Base-by-base conservation (phyloP, 345 rosid species). In the Cardamine resedifolia region DNA sequence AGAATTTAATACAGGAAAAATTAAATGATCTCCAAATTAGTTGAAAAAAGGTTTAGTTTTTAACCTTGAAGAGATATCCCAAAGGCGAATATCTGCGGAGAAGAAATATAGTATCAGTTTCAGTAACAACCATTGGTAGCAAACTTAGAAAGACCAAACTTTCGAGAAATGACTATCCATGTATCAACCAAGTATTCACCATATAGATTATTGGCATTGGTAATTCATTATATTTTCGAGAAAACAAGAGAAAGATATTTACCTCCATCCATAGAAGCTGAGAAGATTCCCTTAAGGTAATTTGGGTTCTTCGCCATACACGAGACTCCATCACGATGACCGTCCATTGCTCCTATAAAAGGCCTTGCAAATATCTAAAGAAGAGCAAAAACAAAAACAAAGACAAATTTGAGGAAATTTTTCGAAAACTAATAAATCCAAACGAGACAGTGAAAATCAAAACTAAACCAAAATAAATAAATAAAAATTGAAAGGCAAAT, bases 181-280 rank as follows among this genome's bases (percentile, higher is more conserved):
- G 31, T 30, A 28, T 47, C 39, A 48, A 30, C 27, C 4, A 28
- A 16, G 27, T 27, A 48, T 30, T 49, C 20, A 50, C 9, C 8
- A 12, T 28, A 56, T 15, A 44, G 19, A 69, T n/a, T 52, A 0
- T 11, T 19, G 6, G 15, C 16, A 27, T 18, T 34, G 23, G n/a
- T 21, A 50, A 10, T 49, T 33, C 21, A 50, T 51, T 39, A 36
- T n/a, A n/a, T n/a, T n/a, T 26, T 26, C 2, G 10, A 36, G 45
- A 2, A 20, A 20, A 24, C 16, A 58, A 36, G 24, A 58, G 2
- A 12, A 0, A 2, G 4, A 41, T 3, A 62, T 24, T 14, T 66
- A 90, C 99, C 98, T 90, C 98, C 99, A 81, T 92, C 99, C 88
- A 88, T 85, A 15, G 99, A 90, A 71, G 88, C 99, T 3, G 98